These are phyloP conservation scores for Austropuccinia psidii DNA, from an alignment of 1,284 basidiomycete genomes.

Conservation along the genomic window DNA sequence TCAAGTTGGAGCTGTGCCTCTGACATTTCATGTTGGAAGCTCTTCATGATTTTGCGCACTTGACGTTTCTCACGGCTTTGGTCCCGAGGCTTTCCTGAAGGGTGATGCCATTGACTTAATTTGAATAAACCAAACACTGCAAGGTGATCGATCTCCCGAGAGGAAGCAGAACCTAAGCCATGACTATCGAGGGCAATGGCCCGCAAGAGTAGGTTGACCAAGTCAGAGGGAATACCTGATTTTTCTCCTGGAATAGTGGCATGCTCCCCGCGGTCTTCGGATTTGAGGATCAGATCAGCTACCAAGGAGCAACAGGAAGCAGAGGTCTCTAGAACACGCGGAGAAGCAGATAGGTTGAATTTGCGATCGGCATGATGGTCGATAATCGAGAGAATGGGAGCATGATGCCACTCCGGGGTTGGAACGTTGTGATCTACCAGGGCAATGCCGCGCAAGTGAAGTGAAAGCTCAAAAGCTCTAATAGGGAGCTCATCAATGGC, in stretches of 20 bases:
- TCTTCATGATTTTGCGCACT: constrained; percentile 41
- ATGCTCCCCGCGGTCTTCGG: constrained; percentile 38
- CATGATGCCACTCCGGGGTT: constrained; percentile 42
- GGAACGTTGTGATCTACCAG: constrained; percentile 48
- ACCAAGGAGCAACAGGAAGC: constrained; percentile 47
- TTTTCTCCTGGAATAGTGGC: background rate
- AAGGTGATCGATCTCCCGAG: constrained; percentile 35
- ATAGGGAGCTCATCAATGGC: constrained; percentile 48
- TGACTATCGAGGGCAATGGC: constrained; percentile 41
- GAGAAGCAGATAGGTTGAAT: constrained; percentile 40
- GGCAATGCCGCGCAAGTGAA: constrained; percentile 44
- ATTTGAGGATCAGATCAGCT: constrained; percentile 42
- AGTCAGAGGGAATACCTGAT: constrained; percentile 38
- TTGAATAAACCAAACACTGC: constrained; percentile 37
- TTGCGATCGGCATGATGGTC: constrained; percentile 48
- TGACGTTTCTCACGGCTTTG: background rate
- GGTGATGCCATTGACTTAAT: constrained; percentile 26
- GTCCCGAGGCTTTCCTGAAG: background rate
- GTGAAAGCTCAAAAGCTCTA: constrained; percentile 43
- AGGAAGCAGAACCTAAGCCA: constrained; percentile 38
- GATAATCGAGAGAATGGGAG: constrained; percentile 43
- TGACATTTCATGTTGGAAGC: constrained; percentile 43
- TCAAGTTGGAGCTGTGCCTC: constrained; percentile 45
- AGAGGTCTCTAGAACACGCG: constrained; percentile 44
- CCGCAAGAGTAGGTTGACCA: constrained; percentile 40